These are phyloP conservation scores for Voacanga thouarsii DNA, from an alignment of 257 asterid species.

Conservation along the genomic window DNA sequence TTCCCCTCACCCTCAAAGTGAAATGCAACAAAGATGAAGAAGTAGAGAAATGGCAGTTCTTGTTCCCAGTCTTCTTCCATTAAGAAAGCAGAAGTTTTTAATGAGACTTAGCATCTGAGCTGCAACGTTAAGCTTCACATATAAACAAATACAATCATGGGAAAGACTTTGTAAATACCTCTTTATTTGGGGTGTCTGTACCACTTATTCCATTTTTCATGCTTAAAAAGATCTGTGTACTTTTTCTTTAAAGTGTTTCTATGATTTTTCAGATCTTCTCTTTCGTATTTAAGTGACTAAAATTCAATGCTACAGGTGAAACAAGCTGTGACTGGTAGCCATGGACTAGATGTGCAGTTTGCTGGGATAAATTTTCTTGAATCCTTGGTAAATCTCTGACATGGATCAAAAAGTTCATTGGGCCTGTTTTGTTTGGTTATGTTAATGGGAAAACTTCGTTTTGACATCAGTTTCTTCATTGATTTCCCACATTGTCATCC, in stretches of 20 bases:
- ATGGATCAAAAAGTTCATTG: not conserved
- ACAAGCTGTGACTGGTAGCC: slow-evolving; percentile 69
- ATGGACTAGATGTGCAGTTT: slow-evolving; percentile 72
- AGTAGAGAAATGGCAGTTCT: not conserved
- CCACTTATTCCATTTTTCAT: not conserved
- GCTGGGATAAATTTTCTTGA: slow-evolving; percentile 73
- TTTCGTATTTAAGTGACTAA: slow-evolving; percentile 3
- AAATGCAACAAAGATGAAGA: not conserved
- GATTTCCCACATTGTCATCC: not conserved
- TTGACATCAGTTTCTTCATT: not conserved
- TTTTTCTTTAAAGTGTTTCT: not conserved
- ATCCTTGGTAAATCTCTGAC: slow-evolving; percentile 56
- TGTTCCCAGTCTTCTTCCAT: not conserved
- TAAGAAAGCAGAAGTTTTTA: not conserved
- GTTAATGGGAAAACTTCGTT: not conserved
- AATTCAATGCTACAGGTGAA: slow-evolving; percentile 57
- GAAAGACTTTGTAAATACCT: not conserved
- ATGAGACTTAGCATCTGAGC: not conserved
- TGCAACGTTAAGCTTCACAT: not conserved
- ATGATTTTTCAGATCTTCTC: not conserved
- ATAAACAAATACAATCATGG: not conserved
- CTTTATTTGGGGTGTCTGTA: not conserved
- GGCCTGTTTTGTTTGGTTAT: not conserved
- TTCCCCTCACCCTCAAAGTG: not conserved
- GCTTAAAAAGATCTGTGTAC: not conserved